Conservation (phyloP, 2,329 filamentous ascomycete genomes). For the Penicillium sp. region DNA sequence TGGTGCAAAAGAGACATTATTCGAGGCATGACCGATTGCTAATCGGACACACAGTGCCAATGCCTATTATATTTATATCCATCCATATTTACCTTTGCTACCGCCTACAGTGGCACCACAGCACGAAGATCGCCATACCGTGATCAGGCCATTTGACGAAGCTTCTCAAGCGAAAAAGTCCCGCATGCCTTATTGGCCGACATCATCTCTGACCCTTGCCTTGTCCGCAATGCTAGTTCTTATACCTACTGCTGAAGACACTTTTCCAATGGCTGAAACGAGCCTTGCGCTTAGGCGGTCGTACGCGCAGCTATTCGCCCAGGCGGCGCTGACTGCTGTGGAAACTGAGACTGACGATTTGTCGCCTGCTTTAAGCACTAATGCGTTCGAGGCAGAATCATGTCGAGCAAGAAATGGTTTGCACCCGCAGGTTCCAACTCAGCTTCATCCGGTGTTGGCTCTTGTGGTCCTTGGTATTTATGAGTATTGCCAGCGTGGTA, state of each 20-base stretch:
- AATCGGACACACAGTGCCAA: constrained; percentile 17
- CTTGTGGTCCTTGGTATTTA: constrained; percentile 25
- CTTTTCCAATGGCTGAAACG: constrained; percentile 6
- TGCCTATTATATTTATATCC: constrained; percentile 31
- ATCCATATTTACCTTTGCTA: constrained; percentile 28
- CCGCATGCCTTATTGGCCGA: constrained; percentile 22
- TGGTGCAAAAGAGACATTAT: background rate
- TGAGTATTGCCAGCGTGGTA: constrained; percentile 28
- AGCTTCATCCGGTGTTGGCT: constrained; percentile 22
- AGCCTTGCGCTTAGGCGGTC: constrained; percentile 16
- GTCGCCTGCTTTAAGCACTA: background rate
- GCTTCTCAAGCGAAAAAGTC: constrained; percentile 7
- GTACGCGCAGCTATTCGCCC: constrained; percentile 26
- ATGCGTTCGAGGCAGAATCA: background rate
- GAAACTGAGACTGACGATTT: constrained; percentile 20
- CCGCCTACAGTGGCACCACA: constrained; percentile 13
- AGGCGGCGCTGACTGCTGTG: constrained; percentile 18
- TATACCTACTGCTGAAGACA: constrained; percentile 20
- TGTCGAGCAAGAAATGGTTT: constrained; percentile 1
- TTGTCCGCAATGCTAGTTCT: constrained; percentile 25
- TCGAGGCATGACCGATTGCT: background rate
- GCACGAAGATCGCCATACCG: constrained; percentile 14
- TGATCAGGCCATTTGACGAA: constrained; percentile 2
- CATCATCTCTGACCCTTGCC: constrained; percentile 22
- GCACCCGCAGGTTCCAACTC: constrained; percentile 17